Conservation (phyloP, 371 early-diverging fungal species). For the Mortierella sp. region DNA sequence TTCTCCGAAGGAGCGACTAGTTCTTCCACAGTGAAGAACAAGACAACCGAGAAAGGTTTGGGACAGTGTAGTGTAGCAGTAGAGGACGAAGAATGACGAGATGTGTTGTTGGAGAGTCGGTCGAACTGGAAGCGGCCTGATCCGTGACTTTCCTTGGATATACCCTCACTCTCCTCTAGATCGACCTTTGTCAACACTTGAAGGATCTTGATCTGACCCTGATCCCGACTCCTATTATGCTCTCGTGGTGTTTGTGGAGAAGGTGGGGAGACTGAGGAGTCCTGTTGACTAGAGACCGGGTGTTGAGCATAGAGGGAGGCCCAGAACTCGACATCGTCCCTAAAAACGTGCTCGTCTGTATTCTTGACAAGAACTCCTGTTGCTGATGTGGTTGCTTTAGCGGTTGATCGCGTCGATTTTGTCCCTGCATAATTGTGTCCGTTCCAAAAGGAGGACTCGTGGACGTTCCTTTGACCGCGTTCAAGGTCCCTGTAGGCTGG, state of each 20-base stretch:
- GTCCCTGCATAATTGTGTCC: not conserved
- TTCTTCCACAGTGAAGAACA: slow-evolving; percentile 37
- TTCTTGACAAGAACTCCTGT: not conserved
- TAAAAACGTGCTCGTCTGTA: slow-evolving; percentile 1
- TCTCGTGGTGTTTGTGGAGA: not conserved
- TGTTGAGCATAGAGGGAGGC: slow-evolving; percentile 42
- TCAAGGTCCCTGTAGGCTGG: too few species aligned
- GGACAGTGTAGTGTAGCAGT: slow-evolving; percentile 8
- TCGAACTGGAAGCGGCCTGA: slow-evolving; percentile 14
- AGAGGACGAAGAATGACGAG: slow-evolving; percentile 6
- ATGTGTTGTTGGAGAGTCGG: slow-evolving; percentile 18
- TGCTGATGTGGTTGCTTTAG: not conserved
- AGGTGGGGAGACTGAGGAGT: too few species aligned
- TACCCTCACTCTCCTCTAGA: not conserved
- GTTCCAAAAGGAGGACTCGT: not conserved
- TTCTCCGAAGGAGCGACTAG: not conserved
- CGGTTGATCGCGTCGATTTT: not conserved
- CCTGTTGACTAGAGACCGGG: slow-evolving; percentile 18
- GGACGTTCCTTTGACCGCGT: too few species aligned
- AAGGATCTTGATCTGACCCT: slow-evolving; percentile 20
- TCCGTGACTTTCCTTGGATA: not conserved
- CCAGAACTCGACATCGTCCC: slow-evolving; percentile 40
- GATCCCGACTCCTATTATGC: not conserved
- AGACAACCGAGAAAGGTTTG: slow-evolving; percentile 26
- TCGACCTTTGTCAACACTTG: slow-evolving; percentile 29